Percentiles rank a stretch among this genome's conserved stretches.
Evolutionary conservation across 2,329 filamentous ascomycete genomes (phyloP).

Genomic region (Botrytis fabae): DNA sequence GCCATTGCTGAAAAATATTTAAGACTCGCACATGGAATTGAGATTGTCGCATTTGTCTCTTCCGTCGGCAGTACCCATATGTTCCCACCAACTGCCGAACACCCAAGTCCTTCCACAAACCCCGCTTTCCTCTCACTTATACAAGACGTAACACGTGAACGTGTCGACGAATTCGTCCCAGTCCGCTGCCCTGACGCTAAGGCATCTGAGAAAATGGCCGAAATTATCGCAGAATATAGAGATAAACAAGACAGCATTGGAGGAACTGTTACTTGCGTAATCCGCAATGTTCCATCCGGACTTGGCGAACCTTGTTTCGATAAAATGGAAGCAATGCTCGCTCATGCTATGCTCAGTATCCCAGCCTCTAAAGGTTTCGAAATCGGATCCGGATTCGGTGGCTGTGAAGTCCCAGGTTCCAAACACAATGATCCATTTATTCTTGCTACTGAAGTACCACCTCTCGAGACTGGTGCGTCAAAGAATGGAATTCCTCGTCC

Average conservation of each 20-base stretch:
- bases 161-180: conserved; percentile 81
- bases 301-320: conserved; percentile 94
- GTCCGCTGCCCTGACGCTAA: conserved; percentile 79
- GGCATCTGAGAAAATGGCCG: conserved; percentile 70
- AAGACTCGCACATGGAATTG: conserved; percentile 73
- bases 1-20: conserved; percentile 95
- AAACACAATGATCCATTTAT: conserved; percentile 89
- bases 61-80: conserved; percentile 80
- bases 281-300: conserved; percentile 79
- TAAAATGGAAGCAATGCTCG: conserved; percentile 89
- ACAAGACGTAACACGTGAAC: conserved; percentile 67
- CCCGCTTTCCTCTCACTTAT: conserved; percentile 77
- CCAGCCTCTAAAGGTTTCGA: conserved; percentile 96
- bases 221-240: conserved; percentile 73
- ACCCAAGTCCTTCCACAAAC: conserved; percentile 70
- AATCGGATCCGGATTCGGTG: conserved; percentile 88
- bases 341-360: conserved; percentile 92
- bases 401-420: conserved; percentile 83
- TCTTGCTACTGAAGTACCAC: conserved; percentile 46
- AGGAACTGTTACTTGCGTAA: conserved; percentile 91
- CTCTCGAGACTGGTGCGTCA: conserved; percentile 49
- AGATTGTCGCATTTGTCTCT: conserved; percentile 88
- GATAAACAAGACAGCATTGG: conserved; percentile 87
- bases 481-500: conserved; percentile 53
- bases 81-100: conserved; percentile 67